Percentiles rank a stretch among this genome's conserved stretches.
Conservation (phyloP, 306 rosid genomes). For the Ceratonia siliqua region DNA sequence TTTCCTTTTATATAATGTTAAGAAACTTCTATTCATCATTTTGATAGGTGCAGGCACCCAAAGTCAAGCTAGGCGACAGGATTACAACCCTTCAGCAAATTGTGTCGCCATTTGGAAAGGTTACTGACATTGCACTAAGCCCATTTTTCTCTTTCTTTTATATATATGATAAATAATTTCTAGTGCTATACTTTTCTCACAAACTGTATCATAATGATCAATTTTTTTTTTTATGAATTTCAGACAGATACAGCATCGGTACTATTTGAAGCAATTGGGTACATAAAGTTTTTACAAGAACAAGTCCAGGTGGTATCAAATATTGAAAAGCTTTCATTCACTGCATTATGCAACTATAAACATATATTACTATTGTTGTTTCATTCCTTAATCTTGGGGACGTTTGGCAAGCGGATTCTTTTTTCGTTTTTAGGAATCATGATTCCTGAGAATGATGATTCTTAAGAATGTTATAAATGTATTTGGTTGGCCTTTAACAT, state of each 20-base stretch:
- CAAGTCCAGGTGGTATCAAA: slow-evolving; percentile 72
- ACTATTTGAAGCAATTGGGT: slow-evolving; percentile 83
- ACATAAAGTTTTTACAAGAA: slow-evolving; percentile 85
- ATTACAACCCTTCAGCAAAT: slow-evolving; percentile 95
- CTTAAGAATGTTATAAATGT: no score
- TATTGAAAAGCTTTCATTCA: slow-evolving; percentile 22
- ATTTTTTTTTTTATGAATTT: slow-evolving; percentile 22
- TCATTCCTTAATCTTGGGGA: background rate
- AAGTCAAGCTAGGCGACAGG: slow-evolving; percentile 86
- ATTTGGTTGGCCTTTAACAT: no score
- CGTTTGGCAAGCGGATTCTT: no score
- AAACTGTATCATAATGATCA: slow-evolving; percentile 24
- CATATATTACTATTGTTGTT: slow-evolving; percentile 23
- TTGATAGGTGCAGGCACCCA: slow-evolving; percentile 75
- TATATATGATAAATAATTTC: slow-evolving; percentile 18
- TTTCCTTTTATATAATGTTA: background rate
- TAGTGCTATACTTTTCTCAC: slow-evolving; percentile 43
- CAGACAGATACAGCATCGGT: slow-evolving; percentile 99
- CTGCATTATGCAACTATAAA: slow-evolving; percentile 23
- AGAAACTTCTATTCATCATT: slow-evolving; percentile 38
- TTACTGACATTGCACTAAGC: slow-evolving; percentile 38
- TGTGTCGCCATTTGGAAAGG: slow-evolving; percentile 99
- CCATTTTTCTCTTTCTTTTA: background rate
- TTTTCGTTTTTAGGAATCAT: no score
- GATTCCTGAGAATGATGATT: no score